phyloP scores from a whole-genome alignment of 164 flowering plant genomes.

The Chimonanthus praecox region DNA sequence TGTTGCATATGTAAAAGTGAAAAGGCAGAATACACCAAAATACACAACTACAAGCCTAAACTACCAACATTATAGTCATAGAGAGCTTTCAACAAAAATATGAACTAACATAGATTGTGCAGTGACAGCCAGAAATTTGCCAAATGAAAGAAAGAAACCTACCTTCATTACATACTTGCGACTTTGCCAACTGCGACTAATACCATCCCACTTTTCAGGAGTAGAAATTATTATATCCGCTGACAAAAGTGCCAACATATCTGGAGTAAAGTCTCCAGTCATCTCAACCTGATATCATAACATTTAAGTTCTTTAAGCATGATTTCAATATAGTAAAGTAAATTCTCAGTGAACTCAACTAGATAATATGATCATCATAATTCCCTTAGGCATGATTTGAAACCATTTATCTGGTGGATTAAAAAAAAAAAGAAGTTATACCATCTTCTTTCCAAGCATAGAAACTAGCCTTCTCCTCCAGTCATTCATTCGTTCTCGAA shows the following conservation, averaged over 20 bases:
- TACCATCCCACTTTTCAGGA: slow-evolving; percentile 99
- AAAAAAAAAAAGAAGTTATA: slow-evolving; percentile 11
- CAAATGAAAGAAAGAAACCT: slow-evolving; percentile 9
- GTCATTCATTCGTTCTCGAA: slow-evolving; percentile 95
- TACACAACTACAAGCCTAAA: not conserved
- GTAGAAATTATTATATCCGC: slow-evolving; percentile 97
- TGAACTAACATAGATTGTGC: not conserved
- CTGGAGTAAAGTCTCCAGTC: slow-evolving; percentile 99
- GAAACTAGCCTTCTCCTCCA: slow-evolving; percentile 85
- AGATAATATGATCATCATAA: slow-evolving; percentile 19
- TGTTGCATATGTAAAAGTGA: not conserved
- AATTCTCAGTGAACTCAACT: slow-evolving; percentile 98
- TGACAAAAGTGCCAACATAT: slow-evolving; percentile 71
- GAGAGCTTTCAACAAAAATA: no score
- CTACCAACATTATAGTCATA: no score
- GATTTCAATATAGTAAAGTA: slow-evolving; percentile 77
- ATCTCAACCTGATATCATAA: slow-evolving; percentile 73
- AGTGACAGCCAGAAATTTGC: not conserved
- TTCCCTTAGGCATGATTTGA: not conserved
- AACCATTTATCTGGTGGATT: not conserved
- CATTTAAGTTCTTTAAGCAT: not conserved
- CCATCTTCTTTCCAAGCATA: slow-evolving; percentile 90
- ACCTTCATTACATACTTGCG: slow-evolving; percentile 97
- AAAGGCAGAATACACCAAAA: not conserved
- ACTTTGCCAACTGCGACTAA: slow-evolving; percentile 96